Evolutionary conservation across 192 early-diverging fungal species (phyloP), one percentile per base, ranked within the genome.

Genomic region (Funneliformis geosporum): DNA sequence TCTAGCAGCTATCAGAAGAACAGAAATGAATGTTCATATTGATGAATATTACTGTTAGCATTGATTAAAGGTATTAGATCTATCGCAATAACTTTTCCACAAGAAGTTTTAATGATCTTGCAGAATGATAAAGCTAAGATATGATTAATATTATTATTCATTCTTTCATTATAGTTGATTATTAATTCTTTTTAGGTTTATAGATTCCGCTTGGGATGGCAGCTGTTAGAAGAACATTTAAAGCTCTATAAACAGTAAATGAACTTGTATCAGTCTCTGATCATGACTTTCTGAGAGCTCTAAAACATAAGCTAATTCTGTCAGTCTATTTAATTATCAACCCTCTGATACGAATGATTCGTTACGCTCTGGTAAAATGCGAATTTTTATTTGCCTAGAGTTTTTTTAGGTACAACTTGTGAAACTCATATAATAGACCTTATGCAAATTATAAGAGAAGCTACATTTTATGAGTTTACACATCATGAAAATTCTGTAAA

Each of bases 231-330:
- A 11, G 39, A 14, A 70, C 42, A 1, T 70, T 70, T 14, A 14
- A 70, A 70, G 42, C 33, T 25, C 38, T 70, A 16, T 40, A 70
- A 44, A 40, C 68, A 7, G 27, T 70, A 42, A 70, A 44, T 18
- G n/a, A 16, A 12, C 4, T n/a, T n/a, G n/a, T n/a, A n/a, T n/a
- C n/a, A n/a, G n/a, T n/a, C n/a, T n/a, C n/a, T n/a, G n/a, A n/a
- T n/a, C n/a, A n/a, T n/a, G n/a, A n/a, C n/a, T n/a, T n/a, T n/a
- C n/a, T n/a, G n/a, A n/a, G n/a, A n/a, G n/a, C n/a, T n/a, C n/a
- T n/a, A 43, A 70, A 70, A 44, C 11, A n/a, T 7, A 70, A 70
- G 42, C 39, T 70, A 11, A 70, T 70, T 42, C n/a, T n/a, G n/a
- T n/a, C n/a, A n/a, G n/a, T n/a, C n/a, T n/a, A n/a, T n/a, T 40